A percentile compares a stretch with the other conserved stretches of the same genome.
Conservation (phyloP, 2,329 filamentous ascomycete species). For the Teratosphaeriaceae sp. region DNA sequence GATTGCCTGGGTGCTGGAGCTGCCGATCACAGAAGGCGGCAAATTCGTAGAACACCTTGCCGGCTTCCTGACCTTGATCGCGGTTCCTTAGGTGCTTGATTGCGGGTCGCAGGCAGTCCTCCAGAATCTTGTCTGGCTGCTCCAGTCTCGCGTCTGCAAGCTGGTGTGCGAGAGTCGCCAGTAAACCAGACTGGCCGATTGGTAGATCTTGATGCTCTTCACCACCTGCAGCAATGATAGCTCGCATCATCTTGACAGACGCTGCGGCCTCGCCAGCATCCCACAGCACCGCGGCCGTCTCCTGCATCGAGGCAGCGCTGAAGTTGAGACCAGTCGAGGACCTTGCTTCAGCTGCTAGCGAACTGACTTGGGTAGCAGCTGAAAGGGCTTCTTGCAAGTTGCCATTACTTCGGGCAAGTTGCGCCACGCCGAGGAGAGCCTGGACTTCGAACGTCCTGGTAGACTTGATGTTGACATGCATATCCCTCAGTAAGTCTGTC, state of each 20-base stretch:
- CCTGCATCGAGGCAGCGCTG: conserved; percentile 69
- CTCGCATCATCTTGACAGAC: conserved; percentile 82
- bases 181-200: conserved; percentile 68
- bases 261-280: conserved; percentile 84
- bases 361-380: conserved; percentile 73
- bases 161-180: conserved; percentile 82
- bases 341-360: conserved; percentile 64
- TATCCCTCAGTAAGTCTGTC: conserved; percentile 52
- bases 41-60: conserved; percentile 89
- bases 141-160: conserved; percentile 85
- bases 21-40: conserved; percentile 94
- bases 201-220: conserved; percentile 63
- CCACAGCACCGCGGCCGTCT: conserved; percentile 87
- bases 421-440: conserved; percentile 67
- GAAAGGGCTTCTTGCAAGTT: conserved; percentile 82
- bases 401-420: conserved; percentile 70
- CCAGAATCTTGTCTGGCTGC: conserved; percentile 84
- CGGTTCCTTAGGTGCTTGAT: conserved; percentile 70
- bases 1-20: conserved; percentile 73
- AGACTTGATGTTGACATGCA: conserved; percentile 56
- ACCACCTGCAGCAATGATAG: conserved; percentile 56
- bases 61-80: conserved; percentile 64
- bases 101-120: conserved; percentile 76
- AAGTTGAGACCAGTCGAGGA: conserved; percentile 63
- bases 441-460: conserved; percentile 68